A percentile compares a stretch with the other conserved stretches of the same genome.
phyloP scores from a whole-genome alignment of 2,329 filamentous ascomycete genomes.

The Penicillium sp. region DNA sequence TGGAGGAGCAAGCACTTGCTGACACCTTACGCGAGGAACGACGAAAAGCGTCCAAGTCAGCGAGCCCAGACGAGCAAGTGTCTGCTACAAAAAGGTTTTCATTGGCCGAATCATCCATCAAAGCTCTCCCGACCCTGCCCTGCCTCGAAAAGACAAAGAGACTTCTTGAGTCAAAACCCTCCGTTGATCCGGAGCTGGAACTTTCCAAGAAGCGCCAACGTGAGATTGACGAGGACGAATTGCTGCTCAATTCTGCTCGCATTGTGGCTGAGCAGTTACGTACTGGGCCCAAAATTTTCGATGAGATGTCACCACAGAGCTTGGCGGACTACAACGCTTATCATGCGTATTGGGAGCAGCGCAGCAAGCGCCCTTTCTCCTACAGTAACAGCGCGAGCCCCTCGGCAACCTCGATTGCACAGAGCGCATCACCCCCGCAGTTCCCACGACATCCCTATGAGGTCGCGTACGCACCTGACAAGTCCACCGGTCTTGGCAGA shows the following conservation, averaged over 20 bases:
- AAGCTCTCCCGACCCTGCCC: conserved; percentile 33
- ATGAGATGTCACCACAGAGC: conserved; percentile 14
- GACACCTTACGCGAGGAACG: conserved; percentile 9
- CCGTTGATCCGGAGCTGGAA: conserved; percentile 17
- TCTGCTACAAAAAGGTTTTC: conserved; percentile 18
- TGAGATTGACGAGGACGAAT: conserved; percentile 38
- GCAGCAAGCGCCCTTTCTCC: conserved; percentile 12
- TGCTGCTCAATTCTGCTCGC: conserved; percentile 37
- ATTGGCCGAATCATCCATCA: conserved; percentile 27
- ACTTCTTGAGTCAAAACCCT: conserved; percentile 21
- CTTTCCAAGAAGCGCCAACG: conserved; percentile 14
- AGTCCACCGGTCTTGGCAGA: conserved; percentile 33
- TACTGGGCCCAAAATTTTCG: conserved; percentile 30
- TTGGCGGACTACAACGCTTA: conserved; percentile 2
- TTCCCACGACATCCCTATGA: conserved; percentile 34
- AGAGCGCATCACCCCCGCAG: conserved; percentile 27
- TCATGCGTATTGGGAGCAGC: conserved; percentile 13
- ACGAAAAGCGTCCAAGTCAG: conserved; percentile 23
- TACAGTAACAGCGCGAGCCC: conserved; percentile 24
- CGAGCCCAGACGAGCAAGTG: conserved; percentile 12
- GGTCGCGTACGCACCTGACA: conserved; percentile 36
- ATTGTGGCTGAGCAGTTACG: conserved; percentile 37
- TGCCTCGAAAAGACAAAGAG: conserved; percentile 18
- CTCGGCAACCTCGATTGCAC: conserved; percentile 19
- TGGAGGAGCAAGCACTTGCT: conserved; percentile 18